Percentiles rank a stretch among this genome's conserved stretches.
These are phyloP conservation scores for Mycosarcoma mackinlayi DNA, from an alignment of 1,284 basidiomycete species.

Conservation along the genomic window DNA sequence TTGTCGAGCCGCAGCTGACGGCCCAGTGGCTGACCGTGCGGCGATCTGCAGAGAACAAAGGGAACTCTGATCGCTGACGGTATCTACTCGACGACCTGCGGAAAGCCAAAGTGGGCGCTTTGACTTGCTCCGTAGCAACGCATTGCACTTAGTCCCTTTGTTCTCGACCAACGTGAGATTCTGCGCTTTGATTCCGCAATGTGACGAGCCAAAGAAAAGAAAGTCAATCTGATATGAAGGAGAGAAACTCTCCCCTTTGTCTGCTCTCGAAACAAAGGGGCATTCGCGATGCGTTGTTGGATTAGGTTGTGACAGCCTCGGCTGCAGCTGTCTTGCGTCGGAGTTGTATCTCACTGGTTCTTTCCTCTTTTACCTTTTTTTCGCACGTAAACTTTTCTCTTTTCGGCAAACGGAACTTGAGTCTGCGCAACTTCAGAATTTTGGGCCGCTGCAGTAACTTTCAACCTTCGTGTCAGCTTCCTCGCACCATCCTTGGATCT, in stretches of 20 bases:
- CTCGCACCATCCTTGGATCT: no score
- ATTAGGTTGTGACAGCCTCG: slow-evolving; percentile 48
- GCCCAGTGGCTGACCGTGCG: no score
- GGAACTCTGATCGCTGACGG: neutral
- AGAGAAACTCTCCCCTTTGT: neutral
- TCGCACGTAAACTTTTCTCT: slow-evolving; percentile 21
- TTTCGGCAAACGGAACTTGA: slow-evolving; percentile 28
- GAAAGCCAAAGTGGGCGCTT: slow-evolving; percentile 9
- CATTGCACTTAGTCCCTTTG: slow-evolving; percentile 1
- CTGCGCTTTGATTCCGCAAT: neutral
- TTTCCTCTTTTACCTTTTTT: no score
- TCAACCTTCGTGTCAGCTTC: no score
- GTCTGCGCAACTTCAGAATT: slow-evolving; percentile 4
- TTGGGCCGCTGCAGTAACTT: neutral
- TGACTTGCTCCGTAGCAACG: slow-evolving; percentile 2
- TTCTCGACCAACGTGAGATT: no score
- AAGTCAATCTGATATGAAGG: slow-evolving; percentile 1
- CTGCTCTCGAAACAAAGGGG: slow-evolving; percentile 23
- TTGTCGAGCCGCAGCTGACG: no score
- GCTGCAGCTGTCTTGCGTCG: slow-evolving; percentile 31
- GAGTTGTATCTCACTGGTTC: no score
- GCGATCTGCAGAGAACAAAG: slow-evolving; percentile 24
- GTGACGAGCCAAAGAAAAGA: neutral
- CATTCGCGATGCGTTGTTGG: slow-evolving; percentile 17
- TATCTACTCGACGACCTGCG: no score